phyloP scores from a whole-genome alignment of 1,139 yeast species.

The Candida tunisiensis region DNA sequence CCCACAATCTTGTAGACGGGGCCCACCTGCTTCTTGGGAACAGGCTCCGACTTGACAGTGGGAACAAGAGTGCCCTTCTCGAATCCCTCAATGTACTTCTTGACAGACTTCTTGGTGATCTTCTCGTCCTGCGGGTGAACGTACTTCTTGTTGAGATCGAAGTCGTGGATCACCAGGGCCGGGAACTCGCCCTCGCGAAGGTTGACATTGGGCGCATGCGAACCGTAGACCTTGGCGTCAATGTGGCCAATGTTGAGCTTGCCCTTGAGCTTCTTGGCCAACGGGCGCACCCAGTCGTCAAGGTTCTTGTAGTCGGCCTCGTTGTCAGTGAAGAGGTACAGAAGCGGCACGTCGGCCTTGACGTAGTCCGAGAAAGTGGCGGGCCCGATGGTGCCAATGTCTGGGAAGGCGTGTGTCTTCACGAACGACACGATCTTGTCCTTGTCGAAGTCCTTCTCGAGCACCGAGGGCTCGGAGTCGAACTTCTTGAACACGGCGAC shows the following conservation, averaged over 20 bases:
- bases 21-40: constrained; percentile 66
- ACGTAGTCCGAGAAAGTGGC: constrained; percentile 64
- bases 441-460: constrained; percentile 20
- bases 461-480: constrained; percentile 29
- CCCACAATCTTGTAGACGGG: constrained; percentile 74
- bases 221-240: constrained; percentile 68
- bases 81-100: constrained; percentile 47
- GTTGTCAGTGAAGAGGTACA: constrained; percentile 68
- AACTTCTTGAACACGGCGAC: constrained; percentile 30
- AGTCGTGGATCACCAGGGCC: constrained; percentile 75
- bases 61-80: constrained; percentile 51
- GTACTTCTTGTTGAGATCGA: constrained; percentile 50
- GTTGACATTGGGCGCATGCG: constrained; percentile 79
- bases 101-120: constrained; percentile 29
- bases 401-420: constrained; percentile 59
- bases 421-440: constrained; percentile 38
- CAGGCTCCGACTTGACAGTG: constrained; percentile 67
- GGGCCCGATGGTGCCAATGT: constrained; percentile 82
- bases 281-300: constrained; percentile 32
- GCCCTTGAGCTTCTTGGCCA: constrained; percentile 69
- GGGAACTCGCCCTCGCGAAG: constrained; percentile 83
- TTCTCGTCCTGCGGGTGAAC: constrained; percentile 39
- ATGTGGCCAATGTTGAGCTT: constrained; percentile 75
- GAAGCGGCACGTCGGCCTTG: constrained; percentile 59
- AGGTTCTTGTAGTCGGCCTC: constrained; percentile 49